These are phyloP conservation scores for Karstenula rhodostoma DNA, from an alignment of 2,329 filamentous ascomycete species.

Conservation along the genomic window DNA sequence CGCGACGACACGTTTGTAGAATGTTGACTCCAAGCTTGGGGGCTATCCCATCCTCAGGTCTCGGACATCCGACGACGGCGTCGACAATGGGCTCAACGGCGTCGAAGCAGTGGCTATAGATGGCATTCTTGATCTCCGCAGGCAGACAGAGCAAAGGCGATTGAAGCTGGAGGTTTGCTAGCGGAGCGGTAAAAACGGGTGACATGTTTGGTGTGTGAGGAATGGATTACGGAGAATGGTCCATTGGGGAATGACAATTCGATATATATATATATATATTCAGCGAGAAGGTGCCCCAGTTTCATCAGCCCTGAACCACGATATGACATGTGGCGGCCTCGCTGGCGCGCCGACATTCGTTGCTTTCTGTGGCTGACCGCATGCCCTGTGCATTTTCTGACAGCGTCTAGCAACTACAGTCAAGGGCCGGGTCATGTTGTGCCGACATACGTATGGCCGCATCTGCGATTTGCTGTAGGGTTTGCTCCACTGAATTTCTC, in stretches of 20 bases:
- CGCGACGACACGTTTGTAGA: constrained; percentile 46
- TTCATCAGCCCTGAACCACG: neutral
- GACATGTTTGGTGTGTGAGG: constrained; percentile 16
- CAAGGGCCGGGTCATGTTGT: neutral
- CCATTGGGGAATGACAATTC: neutral
- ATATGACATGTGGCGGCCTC: constrained; percentile 2
- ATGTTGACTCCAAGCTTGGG: constrained; percentile 36
- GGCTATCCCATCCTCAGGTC: constrained; percentile 9
- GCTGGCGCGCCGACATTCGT: neutral
- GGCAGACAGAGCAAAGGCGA: constrained; percentile 44
- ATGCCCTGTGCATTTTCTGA: constrained; percentile 2
- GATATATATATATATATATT: constrained; percentile 5
- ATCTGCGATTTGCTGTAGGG: neutral
- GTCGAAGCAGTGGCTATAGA: constrained; percentile 40
- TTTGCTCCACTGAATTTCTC: neutral
- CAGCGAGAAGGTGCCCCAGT: neutral
- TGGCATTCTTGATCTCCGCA: constrained; percentile 46
- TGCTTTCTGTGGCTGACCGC: neutral
- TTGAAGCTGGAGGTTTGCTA: constrained; percentile 38
- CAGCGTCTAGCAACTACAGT: neutral
- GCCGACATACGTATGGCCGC: neutral
- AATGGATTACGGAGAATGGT: neutral
- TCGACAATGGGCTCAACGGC: constrained; percentile 36
- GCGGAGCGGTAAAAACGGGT: constrained; percentile 20
- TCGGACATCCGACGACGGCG: constrained; percentile 24